These are phyloP conservation scores for Bipolaris bicolor DNA, from an alignment of 2,329 filamentous ascomycete species.

Conservation along the genomic window DNA sequence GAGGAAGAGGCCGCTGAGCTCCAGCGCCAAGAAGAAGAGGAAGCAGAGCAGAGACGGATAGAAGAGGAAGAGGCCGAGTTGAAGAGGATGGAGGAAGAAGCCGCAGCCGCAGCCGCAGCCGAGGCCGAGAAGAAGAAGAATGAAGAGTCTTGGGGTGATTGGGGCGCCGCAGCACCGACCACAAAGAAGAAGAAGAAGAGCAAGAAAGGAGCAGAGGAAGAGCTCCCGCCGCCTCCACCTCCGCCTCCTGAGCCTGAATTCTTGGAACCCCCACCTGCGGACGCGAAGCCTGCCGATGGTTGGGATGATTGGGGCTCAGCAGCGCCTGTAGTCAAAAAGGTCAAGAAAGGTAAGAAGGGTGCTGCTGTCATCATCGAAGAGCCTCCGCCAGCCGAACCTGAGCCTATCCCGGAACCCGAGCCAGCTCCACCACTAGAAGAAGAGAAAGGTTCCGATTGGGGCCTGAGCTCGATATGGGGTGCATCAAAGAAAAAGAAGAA, in stretches of 20 bases:
- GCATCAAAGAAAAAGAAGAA: slow-evolving; percentile 57
- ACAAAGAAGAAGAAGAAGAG: slow-evolving; percentile 42
- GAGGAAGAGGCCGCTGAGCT: slow-evolving; percentile 33
- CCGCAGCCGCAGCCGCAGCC: slow-evolving; percentile 28
- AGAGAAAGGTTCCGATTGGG: slow-evolving; percentile 44
- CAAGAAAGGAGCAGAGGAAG: slow-evolving; percentile 39
- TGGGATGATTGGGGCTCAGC: slow-evolving; percentile 39
- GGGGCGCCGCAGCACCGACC: slow-evolving; percentile 34
- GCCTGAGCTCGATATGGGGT: slow-evolving; percentile 49
- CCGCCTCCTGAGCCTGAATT: slow-evolving; percentile 44
- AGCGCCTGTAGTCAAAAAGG: slow-evolving; percentile 28
- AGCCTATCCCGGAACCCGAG: slow-evolving; percentile 28
- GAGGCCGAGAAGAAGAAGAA: slow-evolving; percentile 39
- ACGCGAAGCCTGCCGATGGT: slow-evolving; percentile 31
- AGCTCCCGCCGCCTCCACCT: slow-evolving; percentile 36
- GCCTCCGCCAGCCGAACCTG: slow-evolving; percentile 24
- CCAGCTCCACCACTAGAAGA: slow-evolving; percentile 41
- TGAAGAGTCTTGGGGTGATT: slow-evolving; percentile 46
- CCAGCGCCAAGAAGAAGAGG: slow-evolving; percentile 33
- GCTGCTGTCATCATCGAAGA: slow-evolving; percentile 52
- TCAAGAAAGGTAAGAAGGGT: slow-evolving; percentile 43
- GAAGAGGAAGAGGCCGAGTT: slow-evolving; percentile 35
- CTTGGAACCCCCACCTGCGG: slow-evolving; percentile 35
- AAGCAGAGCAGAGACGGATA: slow-evolving; percentile 34
- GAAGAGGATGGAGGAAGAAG: slow-evolving; percentile 34